A percentile compares a stretch with the other conserved stretches of the same genome.
phyloP scores from a whole-genome alignment of 192 early-diverging fungal species.

The Powellomyces hirtus region DNA sequence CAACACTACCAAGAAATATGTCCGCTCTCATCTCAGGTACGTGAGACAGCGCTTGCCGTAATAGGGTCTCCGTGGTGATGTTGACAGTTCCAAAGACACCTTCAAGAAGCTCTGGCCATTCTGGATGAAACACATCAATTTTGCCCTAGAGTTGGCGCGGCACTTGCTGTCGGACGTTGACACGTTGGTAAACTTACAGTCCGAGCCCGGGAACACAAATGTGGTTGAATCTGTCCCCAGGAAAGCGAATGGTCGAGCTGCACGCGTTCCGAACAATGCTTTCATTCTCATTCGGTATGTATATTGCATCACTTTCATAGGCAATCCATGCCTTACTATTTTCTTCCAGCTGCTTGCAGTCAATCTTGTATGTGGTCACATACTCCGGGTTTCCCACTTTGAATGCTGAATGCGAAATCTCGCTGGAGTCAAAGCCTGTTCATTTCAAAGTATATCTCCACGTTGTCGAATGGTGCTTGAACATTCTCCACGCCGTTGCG shows the following conservation, averaged over 20 bases:
- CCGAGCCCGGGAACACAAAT: not conserved
- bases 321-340: not conserved
- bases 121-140: conserved; percentile 47
- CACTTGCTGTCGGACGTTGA: conserved; percentile 56
- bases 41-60: too few species aligned
- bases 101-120: conserved; percentile 41
- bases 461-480: conserved; percentile 26
- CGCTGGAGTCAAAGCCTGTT: not conserved
- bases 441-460: conserved; percentile 1
- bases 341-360: conserved; percentile 14
- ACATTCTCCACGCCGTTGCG: conserved; percentile 31
- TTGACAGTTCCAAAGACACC: conserved; percentile 24
- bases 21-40: conserved; percentile 50
- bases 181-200: conserved; percentile 9
- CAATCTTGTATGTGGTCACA: conserved; percentile 26
- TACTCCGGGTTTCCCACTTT: conserved; percentile 30
- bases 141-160: conserved; percentile 50
- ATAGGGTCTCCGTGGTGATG: not conserved
- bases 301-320: not conserved
- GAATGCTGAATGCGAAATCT: conserved; percentile 20
- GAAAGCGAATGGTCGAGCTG: not conserved
- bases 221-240: not conserved
- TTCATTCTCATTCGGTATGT: not conserved
- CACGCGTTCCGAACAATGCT: not conserved
- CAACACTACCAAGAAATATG: conserved; percentile 35